Evolutionary conservation across 305 asterid species (phyloP).

Genomic region (Petunia hybrid): DNA sequence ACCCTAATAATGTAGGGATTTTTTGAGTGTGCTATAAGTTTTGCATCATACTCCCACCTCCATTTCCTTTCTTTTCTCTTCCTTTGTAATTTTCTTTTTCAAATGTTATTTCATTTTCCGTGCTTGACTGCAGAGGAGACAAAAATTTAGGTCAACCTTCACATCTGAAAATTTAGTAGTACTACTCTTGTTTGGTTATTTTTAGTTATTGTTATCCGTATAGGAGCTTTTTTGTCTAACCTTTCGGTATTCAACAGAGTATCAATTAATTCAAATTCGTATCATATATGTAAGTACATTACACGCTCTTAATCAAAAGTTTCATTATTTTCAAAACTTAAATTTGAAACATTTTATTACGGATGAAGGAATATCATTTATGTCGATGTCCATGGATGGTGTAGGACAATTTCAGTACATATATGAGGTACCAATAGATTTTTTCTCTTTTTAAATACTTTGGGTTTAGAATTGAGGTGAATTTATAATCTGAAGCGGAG

Average conservation of each 20-base stretch:
- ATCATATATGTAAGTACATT: no score
- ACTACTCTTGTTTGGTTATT: constrained; percentile 25
- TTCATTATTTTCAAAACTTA: no score
- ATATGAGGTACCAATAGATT: background rate
- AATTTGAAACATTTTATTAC: no score
- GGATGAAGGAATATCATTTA: no score
- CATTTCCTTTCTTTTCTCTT: background rate
- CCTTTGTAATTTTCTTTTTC: background rate
- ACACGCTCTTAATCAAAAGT: no score
- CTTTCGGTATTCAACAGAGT: no score
- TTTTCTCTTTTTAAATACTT: constrained; percentile 9
- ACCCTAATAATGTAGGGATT: constrained; percentile 17
- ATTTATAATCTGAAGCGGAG: background rate
- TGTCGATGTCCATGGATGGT: no score
- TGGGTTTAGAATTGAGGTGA: background rate
- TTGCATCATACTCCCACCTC: constrained; percentile 6
- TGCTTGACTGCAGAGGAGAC: background rate
- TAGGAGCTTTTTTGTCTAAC: no score
- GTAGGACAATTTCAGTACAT: background rate
- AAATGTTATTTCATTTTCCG: background rate
- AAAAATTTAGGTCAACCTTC: constrained; percentile 21
- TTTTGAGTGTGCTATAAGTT: constrained; percentile 23
- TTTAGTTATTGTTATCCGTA: background rate
- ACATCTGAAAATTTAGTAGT: background rate
- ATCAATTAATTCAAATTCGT: no score